phyloP scores from a whole-genome alignment of 805 yeast genomes.

The Sugiyamaella lignohabitans region DNA sequence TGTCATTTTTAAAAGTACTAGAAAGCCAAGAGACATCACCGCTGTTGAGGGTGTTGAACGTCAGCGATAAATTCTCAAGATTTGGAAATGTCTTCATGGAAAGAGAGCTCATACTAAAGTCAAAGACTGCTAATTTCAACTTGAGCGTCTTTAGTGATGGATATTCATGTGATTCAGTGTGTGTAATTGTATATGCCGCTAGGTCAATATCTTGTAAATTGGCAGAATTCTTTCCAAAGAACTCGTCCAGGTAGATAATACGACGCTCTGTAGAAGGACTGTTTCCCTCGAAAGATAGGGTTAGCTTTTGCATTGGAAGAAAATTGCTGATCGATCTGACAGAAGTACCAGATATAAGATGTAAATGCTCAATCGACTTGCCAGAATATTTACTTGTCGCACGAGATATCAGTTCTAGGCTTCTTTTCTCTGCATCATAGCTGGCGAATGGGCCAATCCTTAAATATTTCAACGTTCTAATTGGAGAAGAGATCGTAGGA shows the following conservation, averaged over 20 bases:
- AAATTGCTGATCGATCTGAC: not conserved
- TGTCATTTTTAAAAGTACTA: not conserved
- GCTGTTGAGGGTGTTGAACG: no score
- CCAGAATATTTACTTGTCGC: not conserved
- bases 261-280: not conserved
- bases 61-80: not conserved
- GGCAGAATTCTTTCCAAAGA: not conserved
- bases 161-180: not conserved
- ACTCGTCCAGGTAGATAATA: no score
- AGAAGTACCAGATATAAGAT: not conserved
- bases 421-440: not conserved
- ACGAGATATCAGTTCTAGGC: not conserved
- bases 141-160: not conserved
- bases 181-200: not conserved
- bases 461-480: not conserved
- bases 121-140: not conserved
- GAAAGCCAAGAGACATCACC: no score
- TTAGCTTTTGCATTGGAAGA: not conserved
- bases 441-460: not conserved
- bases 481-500: no score
- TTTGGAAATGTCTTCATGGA: not conserved
- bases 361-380: not conserved
- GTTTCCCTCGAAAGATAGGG: not conserved
- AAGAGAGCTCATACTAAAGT: not conserved
- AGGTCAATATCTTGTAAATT: not conserved